Conservation (phyloP, 768 basidiomycete species). For the Ramaria rubella region DNA sequence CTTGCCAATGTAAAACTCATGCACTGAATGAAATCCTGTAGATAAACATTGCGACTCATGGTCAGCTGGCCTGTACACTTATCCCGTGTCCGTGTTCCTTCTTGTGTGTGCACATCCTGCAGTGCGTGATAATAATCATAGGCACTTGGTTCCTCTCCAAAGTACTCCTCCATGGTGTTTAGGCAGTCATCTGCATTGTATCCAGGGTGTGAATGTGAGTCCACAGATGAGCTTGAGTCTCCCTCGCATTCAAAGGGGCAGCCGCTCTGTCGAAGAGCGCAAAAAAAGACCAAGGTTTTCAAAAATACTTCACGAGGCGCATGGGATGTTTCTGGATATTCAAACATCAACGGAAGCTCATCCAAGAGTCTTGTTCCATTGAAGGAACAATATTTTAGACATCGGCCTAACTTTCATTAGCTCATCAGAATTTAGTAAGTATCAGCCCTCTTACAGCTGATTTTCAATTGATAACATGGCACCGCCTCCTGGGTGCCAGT, state of each 20-base stretch:
- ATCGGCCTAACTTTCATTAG: neutral
- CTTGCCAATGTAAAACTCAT: neutral
- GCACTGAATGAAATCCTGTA: constrained; percentile 6
- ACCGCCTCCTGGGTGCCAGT: neutral
- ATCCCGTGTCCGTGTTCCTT: neutral
- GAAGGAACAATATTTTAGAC: neutral
- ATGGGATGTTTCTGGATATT: neutral
- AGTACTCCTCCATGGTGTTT: neutral
- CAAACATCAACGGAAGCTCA: too few relatives aligned
- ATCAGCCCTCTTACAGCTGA: neutral
- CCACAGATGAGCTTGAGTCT: neutral
- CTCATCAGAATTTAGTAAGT: neutral
- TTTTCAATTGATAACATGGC: neutral
- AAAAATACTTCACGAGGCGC: constrained; percentile 13
- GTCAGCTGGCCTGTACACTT: constrained; percentile 10
- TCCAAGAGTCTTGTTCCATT: too few relatives aligned
- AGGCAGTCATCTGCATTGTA: neutral
- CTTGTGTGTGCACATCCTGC: neutral
- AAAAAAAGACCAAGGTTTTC: constrained; percentile 21
- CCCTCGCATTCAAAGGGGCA: constrained; percentile 16
- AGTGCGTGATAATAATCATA: neutral
- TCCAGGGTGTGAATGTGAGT: neutral
- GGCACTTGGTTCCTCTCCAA: too few relatives aligned
- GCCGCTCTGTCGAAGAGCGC: too few relatives aligned
- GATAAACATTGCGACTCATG: constrained; percentile 1